These are phyloP conservation scores for Colletotrichum nymphaeae DNA, from an alignment of 2,329 filamentous ascomycete genomes.

Conservation along the genomic window DNA sequence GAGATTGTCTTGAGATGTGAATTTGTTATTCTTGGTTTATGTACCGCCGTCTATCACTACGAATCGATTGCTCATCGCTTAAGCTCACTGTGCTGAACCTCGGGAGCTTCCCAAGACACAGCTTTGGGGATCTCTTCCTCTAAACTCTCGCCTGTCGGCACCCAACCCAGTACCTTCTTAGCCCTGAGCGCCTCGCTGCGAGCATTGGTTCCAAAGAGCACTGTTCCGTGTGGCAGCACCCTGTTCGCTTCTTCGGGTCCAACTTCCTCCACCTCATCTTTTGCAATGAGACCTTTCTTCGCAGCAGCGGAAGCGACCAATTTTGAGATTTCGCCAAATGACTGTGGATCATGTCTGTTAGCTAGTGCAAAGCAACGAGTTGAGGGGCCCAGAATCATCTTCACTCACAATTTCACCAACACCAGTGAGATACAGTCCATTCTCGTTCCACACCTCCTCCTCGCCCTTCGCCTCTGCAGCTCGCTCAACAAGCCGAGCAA, in stretches of 20 bases:
- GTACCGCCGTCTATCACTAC: background rate
- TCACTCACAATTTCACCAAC: constrained; percentile 43
- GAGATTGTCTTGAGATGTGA: background rate
- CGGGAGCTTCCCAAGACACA: constrained; percentile 40
- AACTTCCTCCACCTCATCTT: constrained; percentile 42
- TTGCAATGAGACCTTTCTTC: constrained; percentile 40
- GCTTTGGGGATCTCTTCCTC: constrained; percentile 51
- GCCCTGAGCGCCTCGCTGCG: constrained; percentile 62
- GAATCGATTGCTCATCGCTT: background rate
- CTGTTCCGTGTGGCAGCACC: constrained; percentile 54
- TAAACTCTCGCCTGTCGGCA: constrained; percentile 59
- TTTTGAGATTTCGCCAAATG: constrained; percentile 46
- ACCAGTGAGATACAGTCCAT: constrained; percentile 51
- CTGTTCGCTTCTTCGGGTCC: constrained; percentile 56
- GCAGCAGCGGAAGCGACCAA: constrained; percentile 42
- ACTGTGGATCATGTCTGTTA: constrained; percentile 26
- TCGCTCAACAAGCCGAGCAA: constrained; percentile 44
- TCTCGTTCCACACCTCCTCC: constrained; percentile 47
- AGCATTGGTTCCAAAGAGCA: constrained; percentile 69
- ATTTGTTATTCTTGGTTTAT: background rate
- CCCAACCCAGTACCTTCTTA: constrained; percentile 65
- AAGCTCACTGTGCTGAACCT: background rate
- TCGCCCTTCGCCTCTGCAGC: constrained; percentile 38
- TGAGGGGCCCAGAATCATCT: background rate
- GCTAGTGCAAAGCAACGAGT: background rate